Conservation (phyloP, 2,329 filamentous ascomycete species). For the Aspergillus felis region DNA sequence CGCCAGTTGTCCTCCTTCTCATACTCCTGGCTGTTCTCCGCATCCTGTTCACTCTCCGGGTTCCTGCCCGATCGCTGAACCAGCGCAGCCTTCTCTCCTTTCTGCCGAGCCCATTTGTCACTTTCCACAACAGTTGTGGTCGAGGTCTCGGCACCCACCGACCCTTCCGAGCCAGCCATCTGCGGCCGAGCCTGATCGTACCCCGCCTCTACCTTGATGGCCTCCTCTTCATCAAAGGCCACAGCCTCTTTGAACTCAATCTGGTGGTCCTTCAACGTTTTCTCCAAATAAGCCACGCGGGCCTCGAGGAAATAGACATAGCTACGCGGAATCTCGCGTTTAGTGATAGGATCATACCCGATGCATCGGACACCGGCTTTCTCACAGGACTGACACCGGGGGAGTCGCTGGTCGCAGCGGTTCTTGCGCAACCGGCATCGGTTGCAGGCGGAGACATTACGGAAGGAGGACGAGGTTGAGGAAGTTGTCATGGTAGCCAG, state of each 20-base stretch:
- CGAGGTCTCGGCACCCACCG: slow-evolving; percentile 9
- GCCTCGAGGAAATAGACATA: slow-evolving; percentile 96
- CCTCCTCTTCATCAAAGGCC: slow-evolving; percentile 57
- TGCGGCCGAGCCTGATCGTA: slow-evolving; percentile 20
- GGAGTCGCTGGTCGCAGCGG: slow-evolving; percentile 87
- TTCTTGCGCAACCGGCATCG: slow-evolving; percentile 90
- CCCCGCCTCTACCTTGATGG: slow-evolving; percentile 27
- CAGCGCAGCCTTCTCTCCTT: slow-evolving; percentile 20
- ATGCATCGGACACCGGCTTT: slow-evolving; percentile 91
- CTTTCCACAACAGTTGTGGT: slow-evolving; percentile 9
- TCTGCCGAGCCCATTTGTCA: slow-evolving; percentile 12
- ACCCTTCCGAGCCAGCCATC: slow-evolving; percentile 12
- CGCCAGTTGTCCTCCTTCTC: slow-evolving; percentile 57
- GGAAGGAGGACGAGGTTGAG: slow-evolving; percentile 53
- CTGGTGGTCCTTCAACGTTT: slow-evolving; percentile 63
- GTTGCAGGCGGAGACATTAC: slow-evolving; percentile 92
- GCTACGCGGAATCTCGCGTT: slow-evolving; percentile 85
- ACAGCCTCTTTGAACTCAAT: slow-evolving; percentile 69
- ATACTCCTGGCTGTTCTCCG: slow-evolving; percentile 36
- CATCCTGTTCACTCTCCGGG: slow-evolving; percentile 15
- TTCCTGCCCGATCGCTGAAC: slow-evolving; percentile 16
- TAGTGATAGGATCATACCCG: slow-evolving; percentile 93
- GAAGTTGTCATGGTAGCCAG: slow-evolving; percentile 21
- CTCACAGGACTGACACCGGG: slow-evolving; percentile 85
- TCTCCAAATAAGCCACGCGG: slow-evolving; percentile 77